phyloP scores from a whole-genome alignment of 176 grass and related monocot genomes.

The Elaeis guineensis region DNA sequence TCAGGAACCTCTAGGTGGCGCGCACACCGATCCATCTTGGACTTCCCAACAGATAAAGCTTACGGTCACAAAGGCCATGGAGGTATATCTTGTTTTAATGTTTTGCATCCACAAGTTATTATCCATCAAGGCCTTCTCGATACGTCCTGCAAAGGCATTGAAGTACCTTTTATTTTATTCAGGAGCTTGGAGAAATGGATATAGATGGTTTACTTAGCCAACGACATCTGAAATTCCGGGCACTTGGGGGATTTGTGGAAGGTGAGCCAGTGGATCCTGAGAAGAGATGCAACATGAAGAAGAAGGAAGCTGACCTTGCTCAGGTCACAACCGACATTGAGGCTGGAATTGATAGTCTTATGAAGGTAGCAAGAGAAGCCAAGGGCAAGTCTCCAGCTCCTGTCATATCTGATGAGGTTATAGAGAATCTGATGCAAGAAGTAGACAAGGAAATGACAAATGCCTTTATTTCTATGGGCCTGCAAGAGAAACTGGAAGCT shows the following conservation, averaged over 20 bases:
- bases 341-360: conserved; percentile 5
- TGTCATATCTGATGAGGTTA: conserved; percentile 1
- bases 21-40: conserved; percentile 30
- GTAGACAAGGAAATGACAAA: conserved; percentile 25
- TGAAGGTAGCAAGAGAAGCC: not conserved
- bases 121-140: not conserved
- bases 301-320: conserved; percentile 14
- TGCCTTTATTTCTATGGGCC: conserved; percentile 16
- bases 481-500: conserved; percentile 21
- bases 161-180: not conserved
- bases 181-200: conserved; percentile 19
- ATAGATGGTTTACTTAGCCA: conserved; percentile 14
- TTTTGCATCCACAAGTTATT: not conserved
- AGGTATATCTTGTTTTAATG: conserved; percentile 22
- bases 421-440: conserved; percentile 10
- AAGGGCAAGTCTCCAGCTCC: conserved; percentile 3
- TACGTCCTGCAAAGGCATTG: not conserved
- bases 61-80: conserved; percentile 19
- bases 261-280: conserved; percentile 15
- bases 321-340: conserved; percentile 15
- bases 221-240: conserved; percentile 11
- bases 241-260: conserved; percentile 16
- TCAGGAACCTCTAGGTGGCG: conserved; percentile 44
- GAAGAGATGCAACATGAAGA: conserved; percentile 19
- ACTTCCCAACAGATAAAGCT: conserved; percentile 32